phyloP scores from a whole-genome alignment of 2,329 filamentous ascomycete species.

The Pseudogymnoascus sp. region DNA sequence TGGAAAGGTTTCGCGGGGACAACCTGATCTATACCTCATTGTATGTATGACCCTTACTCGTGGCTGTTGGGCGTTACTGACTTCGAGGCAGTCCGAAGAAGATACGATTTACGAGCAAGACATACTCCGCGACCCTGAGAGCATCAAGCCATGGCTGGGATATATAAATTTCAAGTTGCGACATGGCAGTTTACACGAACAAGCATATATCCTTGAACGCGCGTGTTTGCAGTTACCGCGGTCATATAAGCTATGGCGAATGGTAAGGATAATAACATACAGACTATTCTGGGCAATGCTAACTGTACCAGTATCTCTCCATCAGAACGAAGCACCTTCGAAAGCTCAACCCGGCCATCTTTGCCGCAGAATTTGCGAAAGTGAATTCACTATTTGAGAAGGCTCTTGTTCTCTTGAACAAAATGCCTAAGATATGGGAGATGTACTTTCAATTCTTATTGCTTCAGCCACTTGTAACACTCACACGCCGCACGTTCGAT shows the following conservation, averaged over 20 bases:
- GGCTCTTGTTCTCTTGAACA: constrained; percentile 87
- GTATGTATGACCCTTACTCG: constrained; percentile 19
- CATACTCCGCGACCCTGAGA: constrained; percentile 74
- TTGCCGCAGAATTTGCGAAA: constrained; percentile 76
- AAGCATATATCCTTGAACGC: constrained; percentile 80
- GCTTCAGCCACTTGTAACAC: constrained; percentile 83
- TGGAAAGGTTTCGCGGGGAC: constrained; percentile 17
- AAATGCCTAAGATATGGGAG: constrained; percentile 98
- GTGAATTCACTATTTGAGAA: constrained; percentile 93
- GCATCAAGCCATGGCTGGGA: constrained; percentile 87
- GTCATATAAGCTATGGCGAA: constrained; percentile 98
- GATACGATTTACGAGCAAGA: constrained; percentile 97
- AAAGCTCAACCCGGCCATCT: constrained; percentile 73
- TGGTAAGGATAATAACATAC: constrained; percentile 43
- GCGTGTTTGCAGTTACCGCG: constrained; percentile 83
- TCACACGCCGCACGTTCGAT: constrained; percentile 82
- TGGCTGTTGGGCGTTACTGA: constrained; percentile 21
- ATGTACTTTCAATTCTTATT: constrained; percentile 90
- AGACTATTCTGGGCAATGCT: constrained; percentile 8
- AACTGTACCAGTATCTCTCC: constrained; percentile 60
- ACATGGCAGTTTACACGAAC: constrained; percentile 77
- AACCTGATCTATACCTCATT: constrained; percentile 30
- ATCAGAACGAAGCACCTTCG: constrained; percentile 75
- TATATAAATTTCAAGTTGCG: constrained; percentile 88
- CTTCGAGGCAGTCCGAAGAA: constrained; percentile 58